Evolutionary conservation across 164 flowering plant species (phyloP).

Genomic region (Tinospora cordifolia): DNA sequence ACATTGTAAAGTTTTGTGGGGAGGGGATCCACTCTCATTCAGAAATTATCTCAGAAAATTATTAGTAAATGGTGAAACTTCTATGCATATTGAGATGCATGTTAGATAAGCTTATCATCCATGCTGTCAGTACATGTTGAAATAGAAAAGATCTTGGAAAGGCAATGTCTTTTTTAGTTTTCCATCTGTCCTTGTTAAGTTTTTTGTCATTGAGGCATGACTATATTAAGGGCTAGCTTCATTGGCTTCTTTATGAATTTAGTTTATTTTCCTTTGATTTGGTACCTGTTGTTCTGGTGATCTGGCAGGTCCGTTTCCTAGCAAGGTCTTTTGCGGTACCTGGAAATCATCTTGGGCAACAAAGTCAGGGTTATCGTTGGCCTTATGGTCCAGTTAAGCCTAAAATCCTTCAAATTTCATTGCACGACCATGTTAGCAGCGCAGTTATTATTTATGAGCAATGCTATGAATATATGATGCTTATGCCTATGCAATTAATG

Average conservation of each 20-base stretch:
- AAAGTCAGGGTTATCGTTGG: slow-evolving; percentile 97
- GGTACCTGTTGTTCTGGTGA: background rate
- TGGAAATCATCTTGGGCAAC: slow-evolving; percentile 98
- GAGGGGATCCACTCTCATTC: no score
- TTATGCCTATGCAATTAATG: no score
- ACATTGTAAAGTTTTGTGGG: no score
- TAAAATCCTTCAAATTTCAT: background rate
- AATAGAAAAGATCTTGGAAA: no score
- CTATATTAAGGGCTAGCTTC: background rate
- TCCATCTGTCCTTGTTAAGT: background rate
- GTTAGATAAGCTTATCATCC: no score
- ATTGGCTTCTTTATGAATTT: background rate
- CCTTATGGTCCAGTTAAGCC: slow-evolving; percentile 97
- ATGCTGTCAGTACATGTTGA: background rate
- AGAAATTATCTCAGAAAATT: no score
- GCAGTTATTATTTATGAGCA: background rate
- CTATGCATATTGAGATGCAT: no score
- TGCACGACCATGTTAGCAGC: background rate
- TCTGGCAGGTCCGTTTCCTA: slow-evolving; percentile 80
- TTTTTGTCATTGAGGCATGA: background rate
- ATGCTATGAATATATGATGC: no score
- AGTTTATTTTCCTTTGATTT: background rate
- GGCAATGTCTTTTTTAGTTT: background rate
- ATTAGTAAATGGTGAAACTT: no score
- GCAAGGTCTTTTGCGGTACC: slow-evolving; percentile 97